These are phyloP conservation scores for Aspergillus ochraceus DNA, from an alignment of 2,329 filamentous ascomycete genomes.

Conservation along the genomic window DNA sequence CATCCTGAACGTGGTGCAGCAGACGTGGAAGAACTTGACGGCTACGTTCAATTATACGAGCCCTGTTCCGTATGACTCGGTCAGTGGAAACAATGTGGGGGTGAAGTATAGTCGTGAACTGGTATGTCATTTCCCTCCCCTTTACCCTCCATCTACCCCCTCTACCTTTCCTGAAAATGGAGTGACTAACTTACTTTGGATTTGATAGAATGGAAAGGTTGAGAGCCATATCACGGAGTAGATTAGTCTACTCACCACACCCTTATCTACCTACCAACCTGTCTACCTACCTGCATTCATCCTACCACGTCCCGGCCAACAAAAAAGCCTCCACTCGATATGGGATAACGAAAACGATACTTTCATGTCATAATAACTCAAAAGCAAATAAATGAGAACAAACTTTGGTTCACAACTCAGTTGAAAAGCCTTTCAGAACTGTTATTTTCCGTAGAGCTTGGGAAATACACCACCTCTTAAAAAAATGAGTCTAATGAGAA, in stretches of 20 bases:
- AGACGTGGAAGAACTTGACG: constrained; percentile 26
- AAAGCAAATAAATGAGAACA: too few relatives aligned
- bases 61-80: constrained; percentile 29
- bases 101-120: constrained; percentile 18
- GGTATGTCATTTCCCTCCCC: constrained; percentile 8
- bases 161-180: not conserved
- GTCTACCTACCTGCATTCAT: too few relatives aligned
- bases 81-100: constrained; percentile 18
- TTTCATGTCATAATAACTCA: too few relatives aligned
- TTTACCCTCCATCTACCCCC: too few relatives aligned
- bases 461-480: too few relatives aligned
- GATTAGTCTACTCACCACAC: not conserved
- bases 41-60: constrained; percentile 37
- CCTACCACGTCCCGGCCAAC: too few relatives aligned
- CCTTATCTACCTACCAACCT: not conserved
- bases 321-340: too few relatives aligned
- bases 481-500: too few relatives aligned
- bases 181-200: not conserved
- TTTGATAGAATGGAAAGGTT: constrained; percentile 9
- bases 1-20: constrained; percentile 32
- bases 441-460: too few relatives aligned
- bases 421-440: too few relatives aligned
- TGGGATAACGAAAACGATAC: too few relatives aligned
- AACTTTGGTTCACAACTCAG: too few relatives aligned
- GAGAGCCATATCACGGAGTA: constrained; percentile 7